Base-by-base conservation (phyloP, 306 rosid genomes). In the Spatholobus suberectus region DNA sequence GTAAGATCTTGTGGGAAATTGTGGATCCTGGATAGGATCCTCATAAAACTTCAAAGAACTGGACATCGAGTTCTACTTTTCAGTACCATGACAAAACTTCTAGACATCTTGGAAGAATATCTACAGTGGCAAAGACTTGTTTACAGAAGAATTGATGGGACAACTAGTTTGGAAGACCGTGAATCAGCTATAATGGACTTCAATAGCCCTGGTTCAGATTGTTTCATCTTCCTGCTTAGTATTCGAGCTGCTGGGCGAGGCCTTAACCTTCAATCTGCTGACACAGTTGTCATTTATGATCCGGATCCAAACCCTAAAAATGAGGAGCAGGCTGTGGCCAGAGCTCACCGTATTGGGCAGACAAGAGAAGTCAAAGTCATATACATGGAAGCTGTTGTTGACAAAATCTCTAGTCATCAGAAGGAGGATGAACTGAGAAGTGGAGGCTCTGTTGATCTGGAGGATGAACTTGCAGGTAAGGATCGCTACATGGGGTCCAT, bases 271-370 rank as follows among this genome's bases (percentile, higher is more conserved):
- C 99, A 96, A 88, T 86, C 99, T 82, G 99, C 99, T 62, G 99
- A 96, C 87, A 96, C 99, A 3, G 99, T 96, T 67, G 83, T 96
- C 81, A 96, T 96, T 69, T 96, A 96, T 82, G 99, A 96, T 87
- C 99, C 99, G 75, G 99, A 96, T 83, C 99, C 99, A 55, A 96
- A 96, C 78, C 99, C 99, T 37, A 96, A 96, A 89, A 96, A 96
- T 79, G 99, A 96, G 89, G 99, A 96, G 85, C 99, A 94, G 85
- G 99, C 99, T 77, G 99, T 96, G 79, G 99, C 99, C 21, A 92
- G 99, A 84, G 99, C 99, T 82, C 98, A 96, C 78, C 98, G 99
- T 13, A 96, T 96, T 86, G 99, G 99, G 69, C 99, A 96, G 89
- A 96, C 52, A 73, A 88, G 99, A 85, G 98, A 94, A 84, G 99